These are phyloP conservation scores for Akanthomyces muscarius DNA, from an alignment of 2,329 filamentous ascomycete species.

Conservation along the genomic window DNA sequence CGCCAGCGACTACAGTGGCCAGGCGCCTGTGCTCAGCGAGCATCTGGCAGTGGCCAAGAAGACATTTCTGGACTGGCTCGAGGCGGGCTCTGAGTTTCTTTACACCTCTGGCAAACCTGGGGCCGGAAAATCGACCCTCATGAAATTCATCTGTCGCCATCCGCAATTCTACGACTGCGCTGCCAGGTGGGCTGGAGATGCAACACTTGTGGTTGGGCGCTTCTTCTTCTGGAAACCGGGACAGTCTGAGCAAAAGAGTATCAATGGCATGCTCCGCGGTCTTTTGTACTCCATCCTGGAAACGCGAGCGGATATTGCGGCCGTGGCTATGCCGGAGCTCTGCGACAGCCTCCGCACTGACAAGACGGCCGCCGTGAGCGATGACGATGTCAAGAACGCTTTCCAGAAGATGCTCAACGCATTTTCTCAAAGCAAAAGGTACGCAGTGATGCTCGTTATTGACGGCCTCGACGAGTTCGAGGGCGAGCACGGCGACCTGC, in stretches of 20 bases:
- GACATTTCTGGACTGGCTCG: slow-evolving; percentile 8
- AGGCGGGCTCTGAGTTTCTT: not conserved
- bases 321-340: slow-evolving; percentile 1
- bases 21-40: not conserved
- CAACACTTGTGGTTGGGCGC: slow-evolving; percentile 4
- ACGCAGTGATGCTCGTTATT: slow-evolving; percentile 16
- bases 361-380: not conserved
- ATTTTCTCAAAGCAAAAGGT: not conserved
- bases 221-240: slow-evolving; percentile 19
- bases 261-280: slow-evolving; percentile 7
- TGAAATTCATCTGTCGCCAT: slow-evolving; percentile 13
- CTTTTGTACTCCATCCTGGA: slow-evolving; percentile 15
- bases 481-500: slow-evolving; percentile 18
- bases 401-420: slow-evolving; percentile 8
- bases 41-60: not conserved
- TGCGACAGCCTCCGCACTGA: not conserved
- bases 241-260: slow-evolving; percentile 8
- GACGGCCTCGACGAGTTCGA: slow-evolving; percentile 26
- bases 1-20: too few species aligned
- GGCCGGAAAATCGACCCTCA: slow-evolving; percentile 16
- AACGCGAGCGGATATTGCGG: not conserved
- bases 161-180: not conserved
- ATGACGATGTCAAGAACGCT: not conserved
- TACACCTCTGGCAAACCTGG: slow-evolving; percentile 17
- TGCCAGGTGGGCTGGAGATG: not conserved